phyloP scores from a whole-genome alignment of 495 filamentous ascomycete genomes.

The Monascus purpureus region DNA sequence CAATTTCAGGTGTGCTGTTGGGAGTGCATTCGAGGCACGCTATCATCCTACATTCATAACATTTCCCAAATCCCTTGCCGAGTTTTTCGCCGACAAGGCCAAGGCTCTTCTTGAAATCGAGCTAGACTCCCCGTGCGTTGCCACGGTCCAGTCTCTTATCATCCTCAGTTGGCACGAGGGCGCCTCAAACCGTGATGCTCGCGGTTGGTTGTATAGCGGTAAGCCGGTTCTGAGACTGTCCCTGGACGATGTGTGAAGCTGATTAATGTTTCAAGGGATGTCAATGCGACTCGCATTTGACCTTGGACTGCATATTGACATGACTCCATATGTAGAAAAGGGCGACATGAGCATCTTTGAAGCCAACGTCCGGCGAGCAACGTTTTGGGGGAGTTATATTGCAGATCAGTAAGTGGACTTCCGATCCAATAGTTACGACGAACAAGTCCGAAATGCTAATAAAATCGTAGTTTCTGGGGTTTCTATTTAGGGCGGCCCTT shows the following conservation, averaged over 20 bases:
- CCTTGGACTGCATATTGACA: conserved; percentile 35
- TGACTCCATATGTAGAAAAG: conserved; percentile 28
- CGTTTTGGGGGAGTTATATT: conserved; percentile 39
- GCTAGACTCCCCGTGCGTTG: conserved; percentile 34
- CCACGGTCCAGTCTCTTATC: conserved; percentile 35
- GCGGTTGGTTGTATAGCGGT: conserved; percentile 39
- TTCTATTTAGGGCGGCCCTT: conserved; percentile 35
- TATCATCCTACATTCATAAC: conserved; percentile 34
- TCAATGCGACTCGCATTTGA: conserved; percentile 37
- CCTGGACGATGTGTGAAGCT: no score
- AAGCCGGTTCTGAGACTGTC: no score
- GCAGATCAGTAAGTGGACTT: conserved; percentile 32
- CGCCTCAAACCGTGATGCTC: conserved; percentile 32
- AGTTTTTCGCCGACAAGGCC: conserved; percentile 36
- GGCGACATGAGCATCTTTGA: conserved; percentile 29
- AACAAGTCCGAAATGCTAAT: background rate
- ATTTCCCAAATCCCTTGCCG: conserved; percentile 31
- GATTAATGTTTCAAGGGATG: conserved; percentile 19
- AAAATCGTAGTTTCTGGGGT: conserved; percentile 27
- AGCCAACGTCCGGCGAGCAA: conserved; percentile 28
- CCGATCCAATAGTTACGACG: no score
- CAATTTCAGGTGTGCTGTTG: conserved; percentile 29
- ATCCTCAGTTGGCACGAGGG: conserved; percentile 35
- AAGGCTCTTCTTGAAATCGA: conserved; percentile 36
- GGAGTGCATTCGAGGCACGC: conserved; percentile 31